Conservation (phyloP, 176 grass and related monocot genomes). For the Alopecurus myosuroides region DNA sequence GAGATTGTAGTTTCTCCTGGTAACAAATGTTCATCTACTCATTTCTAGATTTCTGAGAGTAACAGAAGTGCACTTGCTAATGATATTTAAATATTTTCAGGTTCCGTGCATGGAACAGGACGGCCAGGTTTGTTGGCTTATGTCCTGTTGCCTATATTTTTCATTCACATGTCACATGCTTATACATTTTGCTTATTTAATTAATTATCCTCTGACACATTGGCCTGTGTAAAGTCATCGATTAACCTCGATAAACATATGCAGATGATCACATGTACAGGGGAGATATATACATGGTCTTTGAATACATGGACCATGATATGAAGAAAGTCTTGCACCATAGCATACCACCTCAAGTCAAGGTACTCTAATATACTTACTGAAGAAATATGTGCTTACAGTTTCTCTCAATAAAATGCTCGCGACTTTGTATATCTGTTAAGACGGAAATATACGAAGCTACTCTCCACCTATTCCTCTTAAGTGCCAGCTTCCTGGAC, state of each 20-base stretch:
- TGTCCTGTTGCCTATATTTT: constrained; percentile 21
- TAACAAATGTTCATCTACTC: constrained; percentile 37
- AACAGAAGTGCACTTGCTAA: not conserved
- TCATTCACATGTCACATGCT: not conserved
- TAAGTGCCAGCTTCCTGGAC: not conserved
- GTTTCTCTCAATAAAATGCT: not conserved
- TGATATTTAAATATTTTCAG: constrained; percentile 25
- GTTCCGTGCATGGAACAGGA: constrained; percentile 37
- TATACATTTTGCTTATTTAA: not conserved
- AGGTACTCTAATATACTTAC: constrained; percentile 29
- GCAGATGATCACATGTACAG: constrained; percentile 74
- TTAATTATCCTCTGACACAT: not conserved
- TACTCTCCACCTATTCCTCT: not conserved
- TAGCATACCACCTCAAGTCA: constrained; percentile 40
- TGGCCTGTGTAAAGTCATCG: not conserved
- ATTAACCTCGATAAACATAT: constrained; percentile 2
- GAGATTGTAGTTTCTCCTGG: constrained; percentile 82
- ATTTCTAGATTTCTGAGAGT: constrained; percentile 14
- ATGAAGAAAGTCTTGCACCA: constrained; percentile 65
- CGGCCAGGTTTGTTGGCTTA: constrained; percentile 33
- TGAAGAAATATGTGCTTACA: not conserved
- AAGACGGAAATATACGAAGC: not conserved
- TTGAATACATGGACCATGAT: constrained; percentile 92
- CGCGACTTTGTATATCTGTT: not conserved
- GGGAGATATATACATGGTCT: constrained; percentile 85